These are phyloP conservation scores for Ramalina intermedia DNA, from an alignment of 495 filamentous ascomycete genomes.

Conservation along the genomic window DNA sequence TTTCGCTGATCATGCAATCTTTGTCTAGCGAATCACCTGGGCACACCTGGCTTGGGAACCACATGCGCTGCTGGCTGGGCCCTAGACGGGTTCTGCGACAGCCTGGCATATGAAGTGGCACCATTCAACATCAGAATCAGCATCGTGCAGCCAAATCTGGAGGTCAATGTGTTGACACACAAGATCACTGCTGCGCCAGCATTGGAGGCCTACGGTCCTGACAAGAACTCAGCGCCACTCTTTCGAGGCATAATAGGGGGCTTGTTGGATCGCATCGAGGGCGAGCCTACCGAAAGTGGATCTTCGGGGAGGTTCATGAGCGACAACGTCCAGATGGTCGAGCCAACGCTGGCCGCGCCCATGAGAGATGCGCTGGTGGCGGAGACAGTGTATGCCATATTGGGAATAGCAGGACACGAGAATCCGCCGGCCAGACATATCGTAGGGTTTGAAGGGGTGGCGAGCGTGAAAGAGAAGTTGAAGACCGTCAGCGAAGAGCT, in stretches of 20 bases:
- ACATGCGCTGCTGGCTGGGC: conserved; percentile 91
- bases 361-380: conserved; percentile 56
- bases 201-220: conserved; percentile 54
- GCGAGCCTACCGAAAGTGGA: conserved; percentile 10
- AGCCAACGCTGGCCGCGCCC: conserved; percentile 50
- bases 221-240: conserved; percentile 62
- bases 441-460: conserved; percentile 79
- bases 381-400: conserved; percentile 85
- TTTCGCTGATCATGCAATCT: not conserved
- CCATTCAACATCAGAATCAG: conserved; percentile 95
- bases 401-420: conserved; percentile 84
- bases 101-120: conserved; percentile 88
- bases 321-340: conserved; percentile 51
- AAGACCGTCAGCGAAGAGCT: conserved; percentile 93
- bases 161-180: conserved; percentile 74
- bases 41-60: conserved; percentile 79
- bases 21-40: conserved; percentile 60
- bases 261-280: conserved; percentile 43
- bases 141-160: conserved; percentile 79
- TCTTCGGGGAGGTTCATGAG: conserved; percentile 20
- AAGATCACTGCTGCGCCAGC: conserved; percentile 69
- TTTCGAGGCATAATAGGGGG: conserved; percentile 67
- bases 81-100: conserved; percentile 89
- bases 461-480: conserved; percentile 85
- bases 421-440: conserved; percentile 92